These are phyloP conservation scores for Tetradesmus lagerheimii DNA, from an alignment of 139 green algal genomes.

Conservation along the genomic window DNA sequence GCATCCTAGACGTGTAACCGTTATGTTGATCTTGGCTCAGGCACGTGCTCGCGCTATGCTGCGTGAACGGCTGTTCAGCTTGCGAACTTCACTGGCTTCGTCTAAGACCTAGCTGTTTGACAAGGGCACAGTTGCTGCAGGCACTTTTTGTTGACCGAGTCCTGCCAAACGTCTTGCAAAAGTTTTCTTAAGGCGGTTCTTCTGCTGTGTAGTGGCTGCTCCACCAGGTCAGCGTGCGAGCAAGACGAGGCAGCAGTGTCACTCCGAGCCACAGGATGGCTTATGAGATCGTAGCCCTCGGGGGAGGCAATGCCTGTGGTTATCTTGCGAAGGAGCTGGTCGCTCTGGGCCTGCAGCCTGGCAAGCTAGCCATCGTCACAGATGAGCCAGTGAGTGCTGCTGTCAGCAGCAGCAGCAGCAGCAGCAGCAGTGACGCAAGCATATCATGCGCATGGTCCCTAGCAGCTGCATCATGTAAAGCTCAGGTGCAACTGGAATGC, in stretches of 20 bases:
- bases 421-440: background rate
- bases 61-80: too few species aligned
- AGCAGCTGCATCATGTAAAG: background rate
- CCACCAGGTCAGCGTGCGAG: background rate
- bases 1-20: too few species aligned
- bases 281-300: slow-evolving; percentile 50
- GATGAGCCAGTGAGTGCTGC: slow-evolving; percentile 70
- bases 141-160: background rate
- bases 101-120: slow-evolving; percentile 6
- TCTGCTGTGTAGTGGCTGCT: background rate
- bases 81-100: background rate
- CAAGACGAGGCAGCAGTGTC: background rate
- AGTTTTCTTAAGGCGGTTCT: too few species aligned
- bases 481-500: too few species aligned
- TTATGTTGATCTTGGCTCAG: too few species aligned
- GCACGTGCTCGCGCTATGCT: too few species aligned
- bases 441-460: background rate
- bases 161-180: too few species aligned
- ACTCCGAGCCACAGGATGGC: slow-evolving; percentile 38
- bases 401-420: background rate
- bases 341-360: slow-evolving; percentile 54
- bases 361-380: slow-evolving; percentile 80
- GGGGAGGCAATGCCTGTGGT: slow-evolving; percentile 81
- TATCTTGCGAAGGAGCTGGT: slow-evolving; percentile 81
- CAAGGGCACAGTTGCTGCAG: too few species aligned